phyloP scores from a whole-genome alignment of 805 yeast genomes.

The Metschnikowia corniflorae region DNA sequence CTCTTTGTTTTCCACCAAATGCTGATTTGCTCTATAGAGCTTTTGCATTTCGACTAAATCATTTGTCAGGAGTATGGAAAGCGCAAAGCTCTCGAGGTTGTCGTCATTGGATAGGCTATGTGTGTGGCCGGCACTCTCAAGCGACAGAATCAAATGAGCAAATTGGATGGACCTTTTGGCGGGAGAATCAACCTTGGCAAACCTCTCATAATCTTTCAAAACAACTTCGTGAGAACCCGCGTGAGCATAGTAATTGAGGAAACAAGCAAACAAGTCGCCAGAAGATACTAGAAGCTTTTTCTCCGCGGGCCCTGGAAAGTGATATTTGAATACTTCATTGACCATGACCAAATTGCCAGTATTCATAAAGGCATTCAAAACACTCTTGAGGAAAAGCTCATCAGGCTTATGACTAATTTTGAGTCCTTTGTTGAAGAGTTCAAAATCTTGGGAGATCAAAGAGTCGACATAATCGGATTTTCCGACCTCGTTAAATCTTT shows the following conservation, averaged over 20 bases:
- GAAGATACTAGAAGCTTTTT: slow-evolving; percentile 16
- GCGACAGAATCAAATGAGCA: slow-evolving; percentile 21
- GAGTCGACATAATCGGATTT: slow-evolving; percentile 3
- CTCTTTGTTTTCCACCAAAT: slow-evolving; percentile 11
- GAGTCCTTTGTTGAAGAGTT: slow-evolving; percentile 7
- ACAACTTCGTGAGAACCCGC: slow-evolving; percentile 19
- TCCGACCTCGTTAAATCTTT: slow-evolving; percentile 12
- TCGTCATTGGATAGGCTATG: background rate
- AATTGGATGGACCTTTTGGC: slow-evolving; percentile 18
- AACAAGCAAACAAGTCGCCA: slow-evolving; percentile 18
- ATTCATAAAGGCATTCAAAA: slow-evolving; percentile 16
- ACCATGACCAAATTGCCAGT: slow-evolving; percentile 15
- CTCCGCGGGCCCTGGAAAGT: slow-evolving; percentile 13
- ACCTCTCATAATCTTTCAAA: slow-evolving; percentile 16
- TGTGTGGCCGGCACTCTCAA: slow-evolving; percentile 9
- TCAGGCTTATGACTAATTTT: slow-evolving; percentile 2
- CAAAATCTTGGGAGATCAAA: slow-evolving; percentile 4
- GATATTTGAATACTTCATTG: slow-evolving; percentile 17
- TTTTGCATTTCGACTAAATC: slow-evolving; percentile 17
- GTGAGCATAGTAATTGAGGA: slow-evolving; percentile 24
- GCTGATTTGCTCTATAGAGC: slow-evolving; percentile 9
- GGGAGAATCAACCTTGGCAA: slow-evolving; percentile 13
- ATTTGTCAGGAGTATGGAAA: slow-evolving; percentile 9
- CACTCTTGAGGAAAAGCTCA: slow-evolving; percentile 4
- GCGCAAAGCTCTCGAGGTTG: slow-evolving; percentile 6